Evolutionary conservation across 441 rosid genomes (phyloP), one percentile per base, ranked within the genome.

Genomic region (Arabidopsis hybrid): DNA sequence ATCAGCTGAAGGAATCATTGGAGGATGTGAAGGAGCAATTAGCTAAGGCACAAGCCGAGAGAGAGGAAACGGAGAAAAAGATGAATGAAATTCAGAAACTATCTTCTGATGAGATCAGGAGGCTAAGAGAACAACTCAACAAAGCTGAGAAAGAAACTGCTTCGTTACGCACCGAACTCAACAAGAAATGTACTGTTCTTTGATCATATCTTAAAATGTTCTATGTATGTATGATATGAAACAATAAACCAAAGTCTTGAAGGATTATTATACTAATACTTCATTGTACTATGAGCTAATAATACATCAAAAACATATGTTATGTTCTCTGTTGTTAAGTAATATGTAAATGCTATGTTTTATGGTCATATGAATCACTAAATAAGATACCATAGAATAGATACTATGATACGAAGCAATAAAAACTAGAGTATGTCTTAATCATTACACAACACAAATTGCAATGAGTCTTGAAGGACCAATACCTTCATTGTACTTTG

Each of bases 101-200:
- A 13, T 56, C 79, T 69, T 29, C 74, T 69, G 75, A 76, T 69
- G 79, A 75, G 71, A 55, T 75, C 47, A 75, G 42, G 13, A 69
- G 17, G 65, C 75, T 76, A 0, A 76, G 75, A 76, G 75, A 76
- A 43, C 66, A 76, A 69, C 75, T 76, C n/a, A 62, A 57, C 65
- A 62, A 69, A 13, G 79, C 79, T 63, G 75, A 69, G 75, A 69
- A n/a, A 46, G 66, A 76, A 21, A 63, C 75, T 9, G 55, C 75
- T 47, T 9, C 52, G 1, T 31, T 76, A 43, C 75, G 66, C 31
- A 51, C 4, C 2, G 29, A 75, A 32, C 67, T 58, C 29, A 45
- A 31, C 21, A 13, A 62, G 0, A 62, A 55, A 29, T 76, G 79
- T 60, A 56, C 39, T 76, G 53, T 76, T 62, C 79, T 76, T 7